Conservation (phyloP, 2,329 filamentous ascomycete genomes). For the Ascochyta rabiei region DNA sequence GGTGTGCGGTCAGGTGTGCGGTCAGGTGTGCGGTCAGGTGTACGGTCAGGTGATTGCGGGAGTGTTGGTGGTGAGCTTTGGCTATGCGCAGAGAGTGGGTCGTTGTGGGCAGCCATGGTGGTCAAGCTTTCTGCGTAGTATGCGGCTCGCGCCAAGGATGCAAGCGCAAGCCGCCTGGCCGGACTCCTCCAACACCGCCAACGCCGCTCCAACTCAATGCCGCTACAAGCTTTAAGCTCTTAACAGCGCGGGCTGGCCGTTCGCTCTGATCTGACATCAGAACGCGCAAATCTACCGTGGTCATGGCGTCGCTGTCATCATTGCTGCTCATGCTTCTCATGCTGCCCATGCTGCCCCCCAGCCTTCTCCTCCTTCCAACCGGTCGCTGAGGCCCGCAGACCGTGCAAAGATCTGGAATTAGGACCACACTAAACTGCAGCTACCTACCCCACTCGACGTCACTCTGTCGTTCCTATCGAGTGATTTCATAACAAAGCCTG, state of each 20-base stretch:
- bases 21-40: too few relatives aligned
- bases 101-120: constrained; percentile 11
- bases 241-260: background rate
- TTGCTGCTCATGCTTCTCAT: too few relatives aligned
- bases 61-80: constrained; percentile 5
- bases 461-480: constrained; percentile 11
- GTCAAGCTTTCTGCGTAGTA: constrained; percentile 16
- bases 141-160: constrained; percentile 7
- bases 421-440: constrained; percentile 10
- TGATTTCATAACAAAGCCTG: constrained; percentile 3
- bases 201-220: background rate
- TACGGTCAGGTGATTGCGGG: constrained; percentile 4
- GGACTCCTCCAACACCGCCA: background rate
- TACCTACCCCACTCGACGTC: constrained; percentile 17
- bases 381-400: background rate
- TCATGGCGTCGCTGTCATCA: background rate
- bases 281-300: background rate
- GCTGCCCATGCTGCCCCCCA: background rate
- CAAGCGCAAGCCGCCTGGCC: background rate
- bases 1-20: too few relatives aligned
- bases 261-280: constrained; percentile 8
- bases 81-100: constrained; percentile 6
- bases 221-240: constrained; percentile 1
- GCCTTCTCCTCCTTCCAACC: background rate
- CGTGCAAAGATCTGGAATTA: constrained; percentile 2